Evolutionary conservation across 179 eudicot species (phyloP), one percentile per base, ranked within the genome.

Genomic region (Vitellaria paradoxa): DNA sequence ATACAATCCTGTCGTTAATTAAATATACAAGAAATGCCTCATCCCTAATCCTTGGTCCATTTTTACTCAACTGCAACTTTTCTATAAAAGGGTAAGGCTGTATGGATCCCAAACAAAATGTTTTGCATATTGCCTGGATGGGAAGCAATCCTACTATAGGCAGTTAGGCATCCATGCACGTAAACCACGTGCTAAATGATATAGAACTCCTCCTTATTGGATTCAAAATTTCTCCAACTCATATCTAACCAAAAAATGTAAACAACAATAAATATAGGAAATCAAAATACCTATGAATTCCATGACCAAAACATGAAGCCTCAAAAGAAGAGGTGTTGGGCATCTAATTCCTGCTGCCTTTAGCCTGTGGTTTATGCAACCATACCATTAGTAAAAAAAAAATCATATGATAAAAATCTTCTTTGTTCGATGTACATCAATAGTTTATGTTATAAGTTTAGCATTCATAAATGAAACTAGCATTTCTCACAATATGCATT

Each of bases 291-390:
- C 99, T 81, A 95, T 95, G 73, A 95, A 95, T 79, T 95, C 98
- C 99, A 95, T 95, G 79, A 91, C 99, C 81, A 95, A 82, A 81
- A 95, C 98, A 90, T 95, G 99, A 74, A 89, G 99, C 78, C 89
- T 90, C 88, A 95, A 81, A 67, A 89, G 86, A 82, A 90, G 42
- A 69, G 98, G 90, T 73, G 83, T 73, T 8, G 99, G 99, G 72
- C 97, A 95, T 82, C 93, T 89, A 30, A 93, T 87, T 89, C 99
- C 99, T 20, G 95, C 96, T 30, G 95, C 94, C 84, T 85, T 91
- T 79, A 93, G 82, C 87, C 99, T 95, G 93, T 81, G 85, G 45
- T 78, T 62, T 56, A 70, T 47, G 55, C n/a, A 65, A 81, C 56
- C 47, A 77, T 20, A 72, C 6, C 75, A 68, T 12, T 15, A 23